Conservation (phyloP, 495 filamentous ascomycete genomes). For the Trichocladium antarcticum region DNA sequence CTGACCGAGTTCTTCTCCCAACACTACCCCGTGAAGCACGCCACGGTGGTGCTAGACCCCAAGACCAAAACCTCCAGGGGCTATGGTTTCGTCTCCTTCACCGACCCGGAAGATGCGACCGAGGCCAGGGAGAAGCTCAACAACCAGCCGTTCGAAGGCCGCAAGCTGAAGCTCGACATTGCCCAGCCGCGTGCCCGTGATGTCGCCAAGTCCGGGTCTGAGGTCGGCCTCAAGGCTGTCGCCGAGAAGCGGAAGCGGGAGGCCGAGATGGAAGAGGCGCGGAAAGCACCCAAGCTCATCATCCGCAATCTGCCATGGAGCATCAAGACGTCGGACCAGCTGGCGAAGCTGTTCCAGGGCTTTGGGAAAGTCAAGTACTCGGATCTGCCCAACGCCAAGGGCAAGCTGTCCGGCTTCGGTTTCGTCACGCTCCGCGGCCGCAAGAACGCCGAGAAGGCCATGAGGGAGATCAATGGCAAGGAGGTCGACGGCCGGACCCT, state of each 20-base stretch:
- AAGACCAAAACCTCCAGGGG: slow-evolving; percentile 75
- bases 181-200: slow-evolving; percentile 76
- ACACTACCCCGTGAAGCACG: slow-evolving; percentile 88
- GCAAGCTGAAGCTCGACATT: slow-evolving; percentile 73
- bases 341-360: slow-evolving; percentile 63
- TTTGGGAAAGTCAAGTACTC: slow-evolving; percentile 83
- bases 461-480: slow-evolving; percentile 77
- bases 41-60: slow-evolving; percentile 71
- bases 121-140: slow-evolving; percentile 68
- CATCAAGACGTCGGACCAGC: slow-evolving; percentile 71
- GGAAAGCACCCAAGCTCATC: slow-evolving; percentile 71
- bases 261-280: slow-evolving; percentile 42
- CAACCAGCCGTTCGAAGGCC: slow-evolving; percentile 58
- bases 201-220: slow-evolving; percentile 32
- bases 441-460: slow-evolving; percentile 85
- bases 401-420: slow-evolving; percentile 73
- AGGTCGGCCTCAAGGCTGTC: slow-evolving; percentile 21
- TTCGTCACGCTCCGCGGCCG: slow-evolving; percentile 81
- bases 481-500: slow-evolving; percentile 74
- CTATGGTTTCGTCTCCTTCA: slow-evolving; percentile 94
- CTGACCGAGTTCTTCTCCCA: slow-evolving; percentile 86
- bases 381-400: slow-evolving; percentile 64
- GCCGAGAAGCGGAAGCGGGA: slow-evolving; percentile 48
- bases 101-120: slow-evolving; percentile 81
- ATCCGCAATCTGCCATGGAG: slow-evolving; percentile 95